Base-by-base conservation (phyloP, 805 yeast species). In the Metschnikowia anglica region DNA sequence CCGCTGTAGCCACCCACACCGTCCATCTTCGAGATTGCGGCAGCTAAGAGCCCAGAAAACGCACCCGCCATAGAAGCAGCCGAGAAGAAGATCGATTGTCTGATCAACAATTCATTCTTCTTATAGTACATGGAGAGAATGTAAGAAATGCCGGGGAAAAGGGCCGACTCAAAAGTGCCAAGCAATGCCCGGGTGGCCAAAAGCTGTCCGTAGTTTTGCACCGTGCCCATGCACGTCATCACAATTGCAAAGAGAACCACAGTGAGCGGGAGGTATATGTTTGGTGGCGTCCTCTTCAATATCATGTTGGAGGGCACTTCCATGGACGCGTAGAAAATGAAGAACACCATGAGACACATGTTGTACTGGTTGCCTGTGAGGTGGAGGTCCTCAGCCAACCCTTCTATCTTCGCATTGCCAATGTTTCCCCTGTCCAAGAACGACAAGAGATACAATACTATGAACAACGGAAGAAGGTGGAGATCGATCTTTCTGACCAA, bases 371-470 rank as follows among this genome's bases (percentile, higher is more conserved):
- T 71, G 7, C 83, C 83, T 2, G 62, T 60, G 31, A 87, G 66
- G 15, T 70, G 54, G 26, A 87, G 61, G 44, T 80, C 85, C 1
- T 55, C 62, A 16, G 72, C 71, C 69, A 87, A 68, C 10, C 88
- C 88, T 56, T 85, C 85, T 42, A 83, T 76, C 46, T 80, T 80
- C 6, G 95, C 95, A 62, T 87, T 86, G 23, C 90, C 80, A 48
- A 87, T 84, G 60, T 87, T 87, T 45, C 86, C 90, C 61, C 95
- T 73, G 60, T 87, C 95, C 56, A 87, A 65, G 57, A 86, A 87
- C 1, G 91, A 83, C 48, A 86, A 72, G 61, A 87, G 79, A 56
- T 87, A 87, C 34, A 87, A 68, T 21, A 85, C 55, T 56, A 88
- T 79, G 51, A 87, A 83, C n/a, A 88, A 81, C 4, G 90, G 88